phyloP scores from a whole-genome alignment of 129 eudicot species.

The Heracleum sosnowskyi region DNA sequence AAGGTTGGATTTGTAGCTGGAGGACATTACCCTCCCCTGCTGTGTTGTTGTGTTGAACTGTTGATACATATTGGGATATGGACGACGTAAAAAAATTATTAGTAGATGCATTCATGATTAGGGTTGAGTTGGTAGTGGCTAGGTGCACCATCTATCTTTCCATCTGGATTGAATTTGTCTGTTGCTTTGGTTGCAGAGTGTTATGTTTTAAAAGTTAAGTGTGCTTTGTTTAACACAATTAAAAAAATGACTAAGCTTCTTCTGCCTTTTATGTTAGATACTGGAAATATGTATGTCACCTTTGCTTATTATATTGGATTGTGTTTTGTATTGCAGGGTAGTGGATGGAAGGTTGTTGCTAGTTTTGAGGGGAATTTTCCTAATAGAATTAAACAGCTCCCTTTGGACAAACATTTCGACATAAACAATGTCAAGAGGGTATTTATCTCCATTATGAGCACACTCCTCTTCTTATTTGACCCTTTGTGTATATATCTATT shows the following conservation, averaged over 20 bases:
- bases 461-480: not conserved
- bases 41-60: too few species aligned
- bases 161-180: not conserved
- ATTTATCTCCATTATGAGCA: slow-evolving; percentile 4
- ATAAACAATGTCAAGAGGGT: slow-evolving; percentile 94
- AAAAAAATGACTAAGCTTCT: not conserved
- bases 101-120: not conserved
- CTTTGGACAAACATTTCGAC: slow-evolving; percentile 93
- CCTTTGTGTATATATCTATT: not conserved
- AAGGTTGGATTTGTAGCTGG: not conserved
- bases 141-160: not conserved
- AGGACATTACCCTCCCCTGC: not conserved
- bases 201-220: not conserved
- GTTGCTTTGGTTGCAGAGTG: not conserved
- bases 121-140: not conserved
- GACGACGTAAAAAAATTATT: not conserved
- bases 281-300: not conserved
- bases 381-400: slow-evolving; percentile 89
- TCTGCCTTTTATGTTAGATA: not conserved
- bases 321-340: slow-evolving; percentile 50
- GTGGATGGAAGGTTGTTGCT: slow-evolving; percentile 96
- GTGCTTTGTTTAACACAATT: not conserved
- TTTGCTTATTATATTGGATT: not conserved
- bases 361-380: slow-evolving; percentile 98
- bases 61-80: not conserved